A percentile compares a stretch with the other conserved stretches of the same genome.
Evolutionary conservation across 345 rosid species (phyloP).

Genomic region (Triadica sebifera): DNA sequence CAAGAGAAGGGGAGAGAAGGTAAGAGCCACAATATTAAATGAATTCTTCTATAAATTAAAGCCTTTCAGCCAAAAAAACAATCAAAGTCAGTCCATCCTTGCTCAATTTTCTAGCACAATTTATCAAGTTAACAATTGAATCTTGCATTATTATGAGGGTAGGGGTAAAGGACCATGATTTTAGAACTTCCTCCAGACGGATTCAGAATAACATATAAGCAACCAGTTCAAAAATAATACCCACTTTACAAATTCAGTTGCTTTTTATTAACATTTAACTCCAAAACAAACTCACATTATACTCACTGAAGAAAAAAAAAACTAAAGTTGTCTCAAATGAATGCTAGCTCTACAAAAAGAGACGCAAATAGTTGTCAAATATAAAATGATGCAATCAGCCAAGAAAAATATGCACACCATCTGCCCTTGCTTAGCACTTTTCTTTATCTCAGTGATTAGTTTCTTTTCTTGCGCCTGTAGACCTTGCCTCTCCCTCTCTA

Average conservation of each 20-base stretch:
- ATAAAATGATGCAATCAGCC: background rate
- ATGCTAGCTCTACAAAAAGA: background rate
- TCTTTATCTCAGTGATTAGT: conserved; percentile 80
- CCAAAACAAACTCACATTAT: background rate
- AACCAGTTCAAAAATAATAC: too few species aligned
- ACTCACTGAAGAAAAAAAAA: background rate
- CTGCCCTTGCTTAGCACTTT: conserved; percentile 93
- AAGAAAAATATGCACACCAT: conserved; percentile 47
- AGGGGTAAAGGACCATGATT: background rate
- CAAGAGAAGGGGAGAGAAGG: background rate
- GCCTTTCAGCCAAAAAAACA: background rate
- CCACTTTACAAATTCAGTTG: too few species aligned
- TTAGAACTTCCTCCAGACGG: background rate
- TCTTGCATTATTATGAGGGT: background rate
- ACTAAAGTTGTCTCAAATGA: background rate
- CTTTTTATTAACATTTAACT: background rate
- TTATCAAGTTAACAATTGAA: background rate
- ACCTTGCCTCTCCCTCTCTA: conserved; percentile 92
- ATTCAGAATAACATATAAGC: background rate
- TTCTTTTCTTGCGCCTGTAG: conserved; percentile 89
- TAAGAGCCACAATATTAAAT: background rate
- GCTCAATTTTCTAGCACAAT: background rate
- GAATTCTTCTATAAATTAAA: background rate
- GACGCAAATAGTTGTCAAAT: background rate
- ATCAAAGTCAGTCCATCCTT: background rate